Evolutionary conservation across 257 asterid genomes (phyloP).

Genomic region (Gentiana dahurica): DNA sequence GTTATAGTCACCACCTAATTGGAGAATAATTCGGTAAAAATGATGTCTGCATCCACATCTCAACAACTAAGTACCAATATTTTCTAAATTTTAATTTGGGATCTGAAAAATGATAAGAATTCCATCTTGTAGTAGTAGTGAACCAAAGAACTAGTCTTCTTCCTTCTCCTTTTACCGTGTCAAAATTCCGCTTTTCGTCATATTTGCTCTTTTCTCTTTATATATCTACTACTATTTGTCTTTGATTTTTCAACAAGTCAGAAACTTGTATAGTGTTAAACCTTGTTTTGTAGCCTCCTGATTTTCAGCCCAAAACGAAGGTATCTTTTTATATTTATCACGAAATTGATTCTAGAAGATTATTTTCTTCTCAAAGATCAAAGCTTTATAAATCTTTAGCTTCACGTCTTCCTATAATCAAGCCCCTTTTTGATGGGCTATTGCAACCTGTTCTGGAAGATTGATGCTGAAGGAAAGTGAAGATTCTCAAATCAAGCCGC

Average conservation of each 20-base stretch:
- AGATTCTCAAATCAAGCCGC: conserved; percentile 15
- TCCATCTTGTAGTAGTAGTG: background rate
- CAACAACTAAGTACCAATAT: background rate
- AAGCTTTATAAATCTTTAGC: conserved; percentile 15
- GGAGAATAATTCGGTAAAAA: too few species aligned
- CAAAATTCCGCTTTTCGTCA: conserved; percentile 15
- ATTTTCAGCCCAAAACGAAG: background rate
- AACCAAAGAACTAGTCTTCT: conserved; percentile 1
- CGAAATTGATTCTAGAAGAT: background rate
- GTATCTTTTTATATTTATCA: background rate
- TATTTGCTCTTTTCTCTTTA: conserved; percentile 5
- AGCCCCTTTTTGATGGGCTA: conserved; percentile 18
- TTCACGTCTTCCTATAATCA: conserved; percentile 18
- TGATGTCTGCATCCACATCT: background rate
- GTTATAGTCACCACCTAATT: too few species aligned
- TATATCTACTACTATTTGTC: conserved; percentile 4
- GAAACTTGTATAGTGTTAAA: background rate
- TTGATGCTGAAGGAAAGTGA: conserved; percentile 28
- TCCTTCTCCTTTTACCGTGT: conserved; percentile 1
- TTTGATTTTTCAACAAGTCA: background rate
- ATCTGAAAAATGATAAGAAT: background rate
- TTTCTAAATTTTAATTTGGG: background rate
- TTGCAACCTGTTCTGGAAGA: conserved; percentile 21
- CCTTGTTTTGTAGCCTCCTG: background rate
- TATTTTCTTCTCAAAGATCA: conserved; percentile 5